phyloP scores from a whole-genome alignment of 148 eudicot species.

The Heliamphora exappendiculata region DNA sequence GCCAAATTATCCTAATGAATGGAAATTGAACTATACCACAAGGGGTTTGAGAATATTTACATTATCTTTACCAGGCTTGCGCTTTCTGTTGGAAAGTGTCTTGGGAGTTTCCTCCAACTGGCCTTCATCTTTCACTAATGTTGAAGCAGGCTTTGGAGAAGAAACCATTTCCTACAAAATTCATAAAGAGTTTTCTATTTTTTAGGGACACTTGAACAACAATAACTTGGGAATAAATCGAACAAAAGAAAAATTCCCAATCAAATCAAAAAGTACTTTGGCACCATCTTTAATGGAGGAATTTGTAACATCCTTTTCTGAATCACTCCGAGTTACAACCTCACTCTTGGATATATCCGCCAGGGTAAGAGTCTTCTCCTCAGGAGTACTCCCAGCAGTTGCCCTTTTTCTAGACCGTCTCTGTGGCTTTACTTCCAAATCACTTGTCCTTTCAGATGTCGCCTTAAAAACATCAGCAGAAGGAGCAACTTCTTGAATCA shows the following conservation, averaged over 20 bases:
- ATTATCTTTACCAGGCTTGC: constrained; percentile 28
- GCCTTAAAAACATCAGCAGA: constrained; percentile 27
- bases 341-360: constrained; percentile 28
- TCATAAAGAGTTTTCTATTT: constrained; percentile 5
- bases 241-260: not conserved
- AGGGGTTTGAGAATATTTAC: constrained; percentile 22
- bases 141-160: constrained; percentile 37
- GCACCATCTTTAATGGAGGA: constrained; percentile 29
- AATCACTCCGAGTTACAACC: constrained; percentile 28
- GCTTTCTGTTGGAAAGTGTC: constrained; percentile 60
- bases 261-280: constrained; percentile 30
- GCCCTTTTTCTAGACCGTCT: constrained; percentile 33
- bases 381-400: constrained; percentile 20
- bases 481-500: constrained; percentile 28
- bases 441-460: constrained; percentile 32
- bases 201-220: not conserved
- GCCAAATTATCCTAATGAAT: not conserved
- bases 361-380: constrained; percentile 23
- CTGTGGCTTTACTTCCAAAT: constrained; percentile 22
- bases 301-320: constrained; percentile 32
- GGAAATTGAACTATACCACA: not conserved
- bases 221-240: not conserved
- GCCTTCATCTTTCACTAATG: constrained; percentile 43
- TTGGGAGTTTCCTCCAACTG: constrained; percentile 32
- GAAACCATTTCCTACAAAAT: constrained; percentile 37